A percentile compares a stretch with the other conserved stretches of the same genome.
These are phyloP conservation scores for Mycena citricolor DNA, from an alignment of 1,284 basidiomycete genomes.

Conservation along the genomic window DNA sequence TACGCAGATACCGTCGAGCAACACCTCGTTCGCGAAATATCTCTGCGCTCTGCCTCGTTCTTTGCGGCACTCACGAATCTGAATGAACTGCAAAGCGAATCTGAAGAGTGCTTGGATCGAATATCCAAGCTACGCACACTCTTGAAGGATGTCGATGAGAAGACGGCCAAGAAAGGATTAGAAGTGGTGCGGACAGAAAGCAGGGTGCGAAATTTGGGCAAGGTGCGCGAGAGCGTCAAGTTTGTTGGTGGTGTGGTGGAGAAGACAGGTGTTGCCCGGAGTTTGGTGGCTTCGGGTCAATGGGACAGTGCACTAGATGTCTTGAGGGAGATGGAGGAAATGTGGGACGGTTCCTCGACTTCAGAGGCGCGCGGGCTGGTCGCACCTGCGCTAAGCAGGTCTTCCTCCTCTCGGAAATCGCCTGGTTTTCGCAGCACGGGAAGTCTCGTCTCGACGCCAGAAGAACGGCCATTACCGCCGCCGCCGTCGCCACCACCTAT, in stretches of 20 bases:
- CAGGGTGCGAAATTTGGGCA: conserved; percentile 58
- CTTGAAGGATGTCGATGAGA: conserved; percentile 76
- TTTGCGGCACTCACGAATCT: conserved; percentile 95
- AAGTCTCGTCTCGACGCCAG: conserved; percentile 37
- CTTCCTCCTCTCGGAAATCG: conserved; percentile 21
- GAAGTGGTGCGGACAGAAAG: conserved; percentile 69
- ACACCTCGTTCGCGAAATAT: conserved; percentile 93
- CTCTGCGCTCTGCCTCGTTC: conserved; percentile 88
- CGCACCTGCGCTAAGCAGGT: conserved; percentile 15
- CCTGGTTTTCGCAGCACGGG: no score
- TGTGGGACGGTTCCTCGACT: conserved; percentile 51
- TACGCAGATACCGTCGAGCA: conserved; percentile 95
- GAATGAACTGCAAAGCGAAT: conserved; percentile 89
- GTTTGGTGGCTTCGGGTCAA: conserved; percentile 77
- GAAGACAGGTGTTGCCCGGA: conserved; percentile 68
- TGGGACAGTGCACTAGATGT: conserved; percentile 83
- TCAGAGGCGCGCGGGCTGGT: conserved; percentile 13
- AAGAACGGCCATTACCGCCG: conserved; percentile 29
- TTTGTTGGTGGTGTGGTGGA: conserved; percentile 74
- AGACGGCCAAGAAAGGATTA: conserved; percentile 76
- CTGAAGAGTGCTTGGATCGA: conserved; percentile 76
- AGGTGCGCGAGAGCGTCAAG: conserved; percentile 62
- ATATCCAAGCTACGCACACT: conserved; percentile 74
- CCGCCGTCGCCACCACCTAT: conserved; percentile 34
- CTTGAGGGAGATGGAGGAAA: conserved; percentile 68